A percentile compares a stretch with the other conserved stretches of the same genome.
Conservation (phyloP, 306 rosid genomes). For the Cicer bijugum region DNA sequence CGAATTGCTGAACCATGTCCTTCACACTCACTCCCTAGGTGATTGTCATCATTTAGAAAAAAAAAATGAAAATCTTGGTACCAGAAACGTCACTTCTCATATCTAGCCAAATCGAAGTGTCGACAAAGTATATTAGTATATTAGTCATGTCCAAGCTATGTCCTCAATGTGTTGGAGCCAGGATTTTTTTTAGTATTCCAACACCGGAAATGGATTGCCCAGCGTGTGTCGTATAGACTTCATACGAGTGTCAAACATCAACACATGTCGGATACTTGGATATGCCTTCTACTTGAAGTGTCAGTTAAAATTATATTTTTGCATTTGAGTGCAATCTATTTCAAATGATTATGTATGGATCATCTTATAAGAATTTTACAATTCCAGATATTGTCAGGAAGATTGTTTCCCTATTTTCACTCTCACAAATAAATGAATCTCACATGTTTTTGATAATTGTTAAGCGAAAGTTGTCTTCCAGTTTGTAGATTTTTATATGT, state of each 20-base stretch:
- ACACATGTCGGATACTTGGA: not conserved
- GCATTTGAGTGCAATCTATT: conserved; percentile 23
- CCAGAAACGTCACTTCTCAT: not conserved
- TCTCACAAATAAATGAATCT: conserved; percentile 38
- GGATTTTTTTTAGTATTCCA: too few species aligned
- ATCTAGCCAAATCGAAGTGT: not conserved
- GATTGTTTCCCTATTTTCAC: conserved; percentile 5
- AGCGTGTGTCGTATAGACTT: not conserved
- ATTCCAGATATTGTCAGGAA: not conserved
- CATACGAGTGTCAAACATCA: not conserved
- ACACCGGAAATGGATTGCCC: not conserved
- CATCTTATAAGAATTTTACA: not conserved
- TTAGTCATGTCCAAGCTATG: not conserved
- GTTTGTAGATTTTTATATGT: conserved; percentile 13
- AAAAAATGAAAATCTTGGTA: not conserved
- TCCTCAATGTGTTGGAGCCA: not conserved
- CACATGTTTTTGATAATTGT: conserved; percentile 1
- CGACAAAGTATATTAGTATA: too few species aligned
- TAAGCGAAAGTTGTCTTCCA: conserved; percentile 18
- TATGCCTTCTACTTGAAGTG: not conserved
- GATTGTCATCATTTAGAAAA: not conserved
- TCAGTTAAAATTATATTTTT: not conserved
- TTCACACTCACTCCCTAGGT: not conserved
- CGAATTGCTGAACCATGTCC: not conserved
- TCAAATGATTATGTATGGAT: not conserved